Evolutionary conservation across 345 rosid species (phyloP).

Genomic region (Acer yangbiense): DNA sequence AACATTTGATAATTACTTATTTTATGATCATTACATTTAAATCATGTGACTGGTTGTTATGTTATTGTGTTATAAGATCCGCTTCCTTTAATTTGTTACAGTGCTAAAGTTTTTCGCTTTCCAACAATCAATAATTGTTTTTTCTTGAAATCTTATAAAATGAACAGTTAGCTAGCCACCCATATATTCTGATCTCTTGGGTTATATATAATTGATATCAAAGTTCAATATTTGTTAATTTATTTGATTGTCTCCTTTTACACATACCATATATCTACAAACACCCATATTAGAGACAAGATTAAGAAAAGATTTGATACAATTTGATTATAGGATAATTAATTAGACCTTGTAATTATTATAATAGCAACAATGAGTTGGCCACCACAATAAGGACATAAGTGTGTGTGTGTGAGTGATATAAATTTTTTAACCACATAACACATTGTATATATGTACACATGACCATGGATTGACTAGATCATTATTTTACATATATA

Average conservation of each 20-base stretch:
- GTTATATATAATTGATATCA: neutral
- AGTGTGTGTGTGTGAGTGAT: neutral
- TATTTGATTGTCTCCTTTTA: constrained; percentile 30
- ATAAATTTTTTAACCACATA: constrained; percentile 11
- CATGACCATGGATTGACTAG: too few relatives aligned
- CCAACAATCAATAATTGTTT: too few relatives aligned
- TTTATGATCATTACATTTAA: too few relatives aligned
- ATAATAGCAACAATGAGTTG: constrained; percentile 27
- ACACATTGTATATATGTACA: constrained; percentile 3
- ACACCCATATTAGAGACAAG: constrained; percentile 47
- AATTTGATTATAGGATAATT: constrained; percentile 6
- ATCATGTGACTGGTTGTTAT: too few relatives aligned
- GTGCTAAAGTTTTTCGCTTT: too few relatives aligned
- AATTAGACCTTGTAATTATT: neutral
- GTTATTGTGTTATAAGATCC: too few relatives aligned
- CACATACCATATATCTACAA: constrained; percentile 26
- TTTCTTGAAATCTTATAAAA: neutral
- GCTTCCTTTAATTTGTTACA: too few relatives aligned
- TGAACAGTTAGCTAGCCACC: neutral
- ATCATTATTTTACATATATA: neutral
- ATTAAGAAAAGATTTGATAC: constrained; percentile 12
- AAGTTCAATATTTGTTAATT: neutral
- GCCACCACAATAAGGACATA: constrained; percentile 23
- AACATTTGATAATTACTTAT: too few relatives aligned
- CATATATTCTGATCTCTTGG: neutral